Evolutionary conservation across 1,284 basidiomycete genomes (phyloP).

Genomic region (Ceratobasidium sp.): DNA sequence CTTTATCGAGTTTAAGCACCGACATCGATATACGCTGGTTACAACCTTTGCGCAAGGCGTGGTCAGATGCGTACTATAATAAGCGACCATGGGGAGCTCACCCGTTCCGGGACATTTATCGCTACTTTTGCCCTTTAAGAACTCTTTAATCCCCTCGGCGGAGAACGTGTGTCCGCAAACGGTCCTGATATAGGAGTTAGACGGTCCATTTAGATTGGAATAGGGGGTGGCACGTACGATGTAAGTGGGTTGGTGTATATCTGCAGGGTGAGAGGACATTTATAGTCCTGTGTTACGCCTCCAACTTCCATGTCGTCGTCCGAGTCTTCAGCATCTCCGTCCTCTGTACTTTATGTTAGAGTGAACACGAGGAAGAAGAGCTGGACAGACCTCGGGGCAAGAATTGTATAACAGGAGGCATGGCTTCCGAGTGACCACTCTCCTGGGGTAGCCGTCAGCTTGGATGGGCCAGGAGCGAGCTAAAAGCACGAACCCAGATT

Average conservation of each 20-base stretch:
- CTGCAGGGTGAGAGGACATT: conserved; percentile 80
- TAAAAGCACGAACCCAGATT: conserved; percentile 72
- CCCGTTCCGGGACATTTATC: conserved; percentile 75
- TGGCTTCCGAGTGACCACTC: conserved; percentile 73
- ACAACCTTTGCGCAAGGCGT: conserved; percentile 42
- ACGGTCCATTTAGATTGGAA: conserved; percentile 28
- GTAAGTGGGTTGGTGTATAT: conserved; percentile 77
- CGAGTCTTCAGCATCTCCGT: conserved; percentile 77
- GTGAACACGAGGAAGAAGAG: background rate
- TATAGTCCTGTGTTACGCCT: conserved; percentile 82
- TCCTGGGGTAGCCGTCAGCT: conserved; percentile 64
- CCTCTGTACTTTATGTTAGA: conserved; percentile 62
- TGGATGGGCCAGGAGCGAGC: background rate
- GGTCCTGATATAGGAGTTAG: conserved; percentile 58
- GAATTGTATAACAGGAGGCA: conserved; percentile 82
- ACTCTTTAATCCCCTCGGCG: conserved; percentile 69
- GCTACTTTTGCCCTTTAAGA: conserved; percentile 56
- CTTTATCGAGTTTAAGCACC: conserved; percentile 61
- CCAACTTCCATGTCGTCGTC: conserved; percentile 86
- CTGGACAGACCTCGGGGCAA: conserved; percentile 71
- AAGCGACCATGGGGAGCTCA: conserved; percentile 58
- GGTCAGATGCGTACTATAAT: background rate
- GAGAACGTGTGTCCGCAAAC: conserved; percentile 82
- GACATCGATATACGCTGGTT: conserved; percentile 67
- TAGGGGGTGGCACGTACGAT: conserved; percentile 66